Base-by-base conservation (phyloP, 2,329 filamentous ascomycete species). In the Bipolaris victoriae region DNA sequence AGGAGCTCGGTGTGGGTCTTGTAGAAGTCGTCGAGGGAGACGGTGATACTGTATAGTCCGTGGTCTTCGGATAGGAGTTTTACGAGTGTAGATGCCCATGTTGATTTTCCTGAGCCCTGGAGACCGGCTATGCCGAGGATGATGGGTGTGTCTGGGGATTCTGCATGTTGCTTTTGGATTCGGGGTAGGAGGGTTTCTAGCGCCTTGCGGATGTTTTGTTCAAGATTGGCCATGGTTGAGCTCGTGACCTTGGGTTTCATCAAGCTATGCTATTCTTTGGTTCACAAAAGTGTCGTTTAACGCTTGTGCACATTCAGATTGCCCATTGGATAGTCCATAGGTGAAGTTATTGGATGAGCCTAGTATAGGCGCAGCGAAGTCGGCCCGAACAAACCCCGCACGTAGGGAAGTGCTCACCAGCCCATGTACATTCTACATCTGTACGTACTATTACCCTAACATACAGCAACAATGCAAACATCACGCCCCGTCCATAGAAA, bases 91-190 rank as follows among this genome's bases (percentile, higher is more conserved):
- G 81, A 72, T 74, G 86, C 92, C 68, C 97, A 84, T 11, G 93
- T 96, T 3, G 93, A 96, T 80, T 98, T 97, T 65, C 94, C 94
- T 36, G 91, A 89, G 59, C 94, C 94, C 78, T 97, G 94, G 26
- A 97, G 87, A 59, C 93, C 94, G 68, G 96, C 96, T 68, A 98
- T 84, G 45, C 92, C 94, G 61, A 97, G 83, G 74, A 97, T 86
- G 76, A 97, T 90, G 26, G 92, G 92, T 18, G 83, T 84, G 16
- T 83, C 84, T 49, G 79, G 60, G 2, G 68, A 66, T n/a, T 35
- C 39, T 49, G 65, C n/a, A 18, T 52, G 63, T 43, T 56, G 60
- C 2, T 58, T 22, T 40, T 60, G 63, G 41, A 76, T 70, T 47
- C 68, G 67, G 2, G 73, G 73, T 4, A 71, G 48, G 7, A 76